phyloP scores from a whole-genome alignment of 305 asterid species.

The Solanum hybrid region DNA sequence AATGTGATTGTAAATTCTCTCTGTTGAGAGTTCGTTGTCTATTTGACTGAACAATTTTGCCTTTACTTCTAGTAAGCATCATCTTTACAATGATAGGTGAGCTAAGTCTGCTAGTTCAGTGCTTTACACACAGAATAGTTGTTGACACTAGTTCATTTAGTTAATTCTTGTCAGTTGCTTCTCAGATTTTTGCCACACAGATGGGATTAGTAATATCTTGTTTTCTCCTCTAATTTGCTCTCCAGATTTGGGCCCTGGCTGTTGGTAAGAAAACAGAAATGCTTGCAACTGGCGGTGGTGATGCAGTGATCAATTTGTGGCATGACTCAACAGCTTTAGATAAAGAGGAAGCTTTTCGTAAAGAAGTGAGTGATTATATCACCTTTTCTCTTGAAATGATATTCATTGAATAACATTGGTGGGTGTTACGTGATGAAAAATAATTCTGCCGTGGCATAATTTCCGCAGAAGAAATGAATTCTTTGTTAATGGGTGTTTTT shows the following conservation, averaged over 20 bases:
- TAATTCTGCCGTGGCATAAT: neutral
- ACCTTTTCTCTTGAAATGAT: neutral
- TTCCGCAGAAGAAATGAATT: neutral
- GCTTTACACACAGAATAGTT: neutral
- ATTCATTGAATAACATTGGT: neutral
- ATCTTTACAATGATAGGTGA: neutral
- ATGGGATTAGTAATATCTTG: constrained; percentile 2
- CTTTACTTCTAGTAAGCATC: neutral
- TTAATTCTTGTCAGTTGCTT: neutral
- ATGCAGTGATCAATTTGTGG: constrained; percentile 76
- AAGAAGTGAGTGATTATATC: constrained; percentile 46
- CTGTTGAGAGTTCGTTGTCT: neutral
- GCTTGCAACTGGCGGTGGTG: constrained; percentile 80
- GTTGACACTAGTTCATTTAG: neutral
- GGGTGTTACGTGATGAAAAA: neutral
- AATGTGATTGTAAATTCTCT: neutral
- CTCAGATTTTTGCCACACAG: neutral
- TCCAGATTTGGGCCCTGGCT: constrained; percentile 78
- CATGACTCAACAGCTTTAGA: constrained; percentile 72
- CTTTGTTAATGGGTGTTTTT: neutral
- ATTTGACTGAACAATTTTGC: neutral
- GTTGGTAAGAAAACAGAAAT: constrained; percentile 68
- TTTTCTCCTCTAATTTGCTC: constrained; percentile 1
- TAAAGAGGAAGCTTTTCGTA: constrained; percentile 65
- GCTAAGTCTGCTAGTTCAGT: neutral